Conservation (phyloP, 495 filamentous ascomycete species). For the Aspergillus avenaceus region DNA sequence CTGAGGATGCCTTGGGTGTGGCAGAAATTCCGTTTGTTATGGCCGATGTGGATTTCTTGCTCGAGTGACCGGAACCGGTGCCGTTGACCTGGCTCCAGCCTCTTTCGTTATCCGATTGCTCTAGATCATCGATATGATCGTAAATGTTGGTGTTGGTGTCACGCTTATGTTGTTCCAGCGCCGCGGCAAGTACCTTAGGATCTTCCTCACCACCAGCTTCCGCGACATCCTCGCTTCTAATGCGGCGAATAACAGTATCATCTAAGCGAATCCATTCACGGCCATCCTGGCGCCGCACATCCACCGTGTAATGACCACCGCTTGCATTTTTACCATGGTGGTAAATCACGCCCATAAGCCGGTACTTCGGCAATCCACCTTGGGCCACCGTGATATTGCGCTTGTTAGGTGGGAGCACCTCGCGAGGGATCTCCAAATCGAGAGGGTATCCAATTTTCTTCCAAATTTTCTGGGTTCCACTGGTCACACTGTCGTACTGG, state of each 20-base stretch:
- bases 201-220: conserved; percentile 80
- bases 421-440: conserved; percentile 88
- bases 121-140: conserved; percentile 63
- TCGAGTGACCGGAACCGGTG: conserved; percentile 38
- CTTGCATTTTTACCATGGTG: conserved; percentile 95
- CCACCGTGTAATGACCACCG: conserved; percentile 94
- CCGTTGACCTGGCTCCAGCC: conserved; percentile 85
- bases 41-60: conserved; percentile 63
- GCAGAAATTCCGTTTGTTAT: conserved; percentile 58
- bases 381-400: conserved; percentile 60
- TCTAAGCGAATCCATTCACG: conserved; percentile 94
- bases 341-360: conserved; percentile 88
- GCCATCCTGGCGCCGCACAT: conserved; percentile 89
- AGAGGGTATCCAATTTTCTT: conserved; percentile 95
- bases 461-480: conserved; percentile 94
- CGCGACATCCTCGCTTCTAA: conserved; percentile 86
- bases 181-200: conserved; percentile 61
- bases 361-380: conserved; percentile 71
- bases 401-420: conserved; percentile 77
- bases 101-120: conserved; percentile 53
- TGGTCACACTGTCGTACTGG: conserved; percentile 83
- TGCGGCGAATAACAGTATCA: conserved; percentile 83
- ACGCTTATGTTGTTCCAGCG: conserved; percentile 61
- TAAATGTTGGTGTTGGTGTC: conserved; percentile 64
- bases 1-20: conserved; percentile 43